Conservation (phyloP, 371 early-diverging fungal genomes). For the Mucor racemosus region DNA sequence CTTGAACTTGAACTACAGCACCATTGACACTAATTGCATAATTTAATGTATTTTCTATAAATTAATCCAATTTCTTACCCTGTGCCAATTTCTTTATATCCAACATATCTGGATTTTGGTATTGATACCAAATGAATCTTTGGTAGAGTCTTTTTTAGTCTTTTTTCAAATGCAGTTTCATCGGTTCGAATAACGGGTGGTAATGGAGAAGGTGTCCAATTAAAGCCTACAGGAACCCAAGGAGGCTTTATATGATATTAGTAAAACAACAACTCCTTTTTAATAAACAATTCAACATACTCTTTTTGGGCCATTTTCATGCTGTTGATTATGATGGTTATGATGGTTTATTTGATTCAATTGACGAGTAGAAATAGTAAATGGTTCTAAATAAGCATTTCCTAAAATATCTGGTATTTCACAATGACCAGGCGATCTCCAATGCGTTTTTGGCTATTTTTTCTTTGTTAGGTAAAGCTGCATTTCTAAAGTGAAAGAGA, state of each 20-base stretch:
- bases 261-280: slow-evolving; percentile 1
- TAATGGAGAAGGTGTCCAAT: slow-evolving; percentile 27
- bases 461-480: not conserved
- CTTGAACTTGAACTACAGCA: slow-evolving; percentile 29
- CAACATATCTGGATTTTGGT: slow-evolving; percentile 25
- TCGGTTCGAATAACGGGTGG: slow-evolving; percentile 25
- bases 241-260: slow-evolving; percentile 27
- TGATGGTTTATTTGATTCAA: not conserved
- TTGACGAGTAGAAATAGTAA: not conserved
- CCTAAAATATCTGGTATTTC: slow-evolving; percentile 35
- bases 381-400: slow-evolving; percentile 27
- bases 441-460: slow-evolving; percentile 1
- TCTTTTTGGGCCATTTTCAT: slow-evolving; percentile 21
- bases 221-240: slow-evolving; percentile 29
- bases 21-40: slow-evolving; percentile 30
- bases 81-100: slow-evolving; percentile 34
- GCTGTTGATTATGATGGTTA: not conserved
- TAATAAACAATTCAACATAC: slow-evolving; percentile 16
- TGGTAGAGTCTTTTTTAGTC: slow-evolving; percentile 28
- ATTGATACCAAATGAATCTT: slow-evolving; percentile 18
- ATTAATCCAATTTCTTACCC: slow-evolving; percentile 14
- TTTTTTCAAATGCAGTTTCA: slow-evolving; percentile 32
- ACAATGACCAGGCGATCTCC: slow-evolving; percentile 36
- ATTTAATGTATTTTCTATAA: not conserved
- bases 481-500: not conserved